Base-by-base conservation (phyloP, 1,284 basidiomycete species). In the Naganishia sp. region DNA sequence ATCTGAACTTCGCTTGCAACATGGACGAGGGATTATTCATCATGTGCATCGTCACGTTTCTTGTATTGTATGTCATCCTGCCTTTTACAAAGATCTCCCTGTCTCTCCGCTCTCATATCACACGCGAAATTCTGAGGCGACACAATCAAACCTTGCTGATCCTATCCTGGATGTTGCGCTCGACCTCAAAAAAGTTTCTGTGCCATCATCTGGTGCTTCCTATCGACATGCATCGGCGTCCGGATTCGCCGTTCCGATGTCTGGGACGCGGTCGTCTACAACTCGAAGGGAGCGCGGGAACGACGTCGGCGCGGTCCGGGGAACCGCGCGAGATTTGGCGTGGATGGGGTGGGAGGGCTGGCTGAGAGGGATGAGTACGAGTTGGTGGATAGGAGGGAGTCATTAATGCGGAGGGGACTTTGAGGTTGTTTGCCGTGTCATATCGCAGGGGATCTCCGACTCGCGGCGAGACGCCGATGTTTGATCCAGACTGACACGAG, bases 161-260 rank as follows among this genome's bases (percentile, higher is more conserved):
- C 31, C 21, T 23, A 11, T 16, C 45, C 6, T 25, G n/a, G 9
- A 50, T 25, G 33, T 23, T 50, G 11, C 33, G 53, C 33, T 31
- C 46, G 15, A 25, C 46, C 21, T 46, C n/a, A 25, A 33, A 5
- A 0, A 57, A 78, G 77, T 31, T 36, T 77, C 11, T 65, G 67
- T 6, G 73, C 74, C 1, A 64, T 79, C 55, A 73, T 78, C 18
- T 79, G 74, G 68, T 77, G 77, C 68, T 77, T 79, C 69, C 73
- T 79, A 9, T 79, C 78, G 1, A 75, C 76, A 0, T 79, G 78
- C 46, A 66, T 78, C 0, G 77, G 78, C 7, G 45, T 77, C 25
- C 70, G 71, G 11, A 73, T 78, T 28, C 73, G 78, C 6, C 70
- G 72, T 0, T 71, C 74, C 13, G 76, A 78, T 63, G 10, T 78